These are phyloP conservation scores for Rhizophagus clarus DNA, from an alignment of 192 early-diverging fungal species.

Conservation along the genomic window DNA sequence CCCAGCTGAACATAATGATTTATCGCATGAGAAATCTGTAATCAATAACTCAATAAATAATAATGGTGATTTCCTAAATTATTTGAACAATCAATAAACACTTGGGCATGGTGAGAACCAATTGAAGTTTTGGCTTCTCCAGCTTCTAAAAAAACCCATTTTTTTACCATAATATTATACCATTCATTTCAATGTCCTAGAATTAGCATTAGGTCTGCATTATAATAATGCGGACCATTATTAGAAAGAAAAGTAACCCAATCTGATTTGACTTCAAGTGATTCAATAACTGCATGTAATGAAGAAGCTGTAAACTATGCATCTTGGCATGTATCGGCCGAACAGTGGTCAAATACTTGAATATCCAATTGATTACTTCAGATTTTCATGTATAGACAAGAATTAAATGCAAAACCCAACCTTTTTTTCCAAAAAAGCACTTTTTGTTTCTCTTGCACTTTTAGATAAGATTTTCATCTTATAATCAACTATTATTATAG, in stretches of 20 bases:
- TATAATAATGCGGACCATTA: too few relatives aligned
- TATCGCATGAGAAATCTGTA: neutral
- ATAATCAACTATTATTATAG: too few relatives aligned
- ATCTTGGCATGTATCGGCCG: slow-evolving; percentile 3
- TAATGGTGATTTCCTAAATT: neutral
- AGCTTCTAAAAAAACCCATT: slow-evolving; percentile 7
- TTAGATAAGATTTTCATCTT: too few relatives aligned
- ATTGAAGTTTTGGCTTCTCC: neutral
- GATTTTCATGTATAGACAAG: neutral
- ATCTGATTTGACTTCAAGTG: too few relatives aligned
- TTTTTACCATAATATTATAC: neutral
- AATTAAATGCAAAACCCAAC: neutral
- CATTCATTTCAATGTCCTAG: neutral
- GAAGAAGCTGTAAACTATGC: slow-evolving; percentile 4
- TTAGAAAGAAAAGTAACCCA: too few relatives aligned
- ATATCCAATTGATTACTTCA: too few relatives aligned
- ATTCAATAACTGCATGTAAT: neutral
- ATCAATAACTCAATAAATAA: neutral
- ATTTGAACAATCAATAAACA: neutral
- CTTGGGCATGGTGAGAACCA: neutral
- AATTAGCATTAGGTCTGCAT: too few relatives aligned
- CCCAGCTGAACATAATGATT: too few relatives aligned
- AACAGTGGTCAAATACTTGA: too few relatives aligned
- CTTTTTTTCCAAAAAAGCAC: slow-evolving; percentile 12
- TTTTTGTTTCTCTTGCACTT: too few relatives aligned